Base-by-base conservation (phyloP, 768 basidiomycete genomes). In the Mycena olivaceomarginata region DNA sequence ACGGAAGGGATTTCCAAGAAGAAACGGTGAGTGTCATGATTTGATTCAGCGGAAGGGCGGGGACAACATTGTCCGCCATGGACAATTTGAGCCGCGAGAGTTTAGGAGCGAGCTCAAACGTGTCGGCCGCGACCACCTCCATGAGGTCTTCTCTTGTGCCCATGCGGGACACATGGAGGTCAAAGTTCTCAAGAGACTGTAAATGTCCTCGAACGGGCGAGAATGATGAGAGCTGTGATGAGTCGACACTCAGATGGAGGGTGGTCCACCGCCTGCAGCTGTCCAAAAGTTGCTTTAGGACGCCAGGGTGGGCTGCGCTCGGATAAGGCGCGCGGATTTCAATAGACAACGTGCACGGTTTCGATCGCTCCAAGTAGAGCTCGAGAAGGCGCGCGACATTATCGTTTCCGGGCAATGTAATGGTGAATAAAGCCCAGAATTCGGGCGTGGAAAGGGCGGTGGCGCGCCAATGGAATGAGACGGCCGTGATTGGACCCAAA, bases 381-480 rank as follows among this genome's bases (percentile, higher is more conserved):
- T 51, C 53, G 20, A 70, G 57, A 37, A 60, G 68, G 25, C 37
- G 57, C 25, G 22, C 22, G 15, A 60, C 68, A 46, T 70, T 60
- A 22, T 60, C 59, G 57, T 37, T 60, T 41, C 68, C 68, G 16
- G 25, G 25, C 57, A 70, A 60, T 43, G 68, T 40, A n/a, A 70
- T 40, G 22, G 56, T 43, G 68, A 70, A 60, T 39, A 59, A n/a
- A 8, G 68, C 6, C 68, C 68, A 70, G 37, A 70, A 60, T 45
- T 60, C 10, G 16, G 56, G 56, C 13, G 68, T 60, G 68, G 68
- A 70, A 22, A 70, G 56, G 9, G 59, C 59, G 7, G 25, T 70
- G 57, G 56, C 18, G 68, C 68, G 57, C 68, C 68, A 70, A 46
- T 70, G 68, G 43, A 45, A 60, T 10, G 68, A 70, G 41, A 70